Evolutionary conservation across 495 filamentous ascomycete genomes (phyloP), one percentile per base, ranked within the genome.

Genomic region (Penicillium subrubescens): DNA sequence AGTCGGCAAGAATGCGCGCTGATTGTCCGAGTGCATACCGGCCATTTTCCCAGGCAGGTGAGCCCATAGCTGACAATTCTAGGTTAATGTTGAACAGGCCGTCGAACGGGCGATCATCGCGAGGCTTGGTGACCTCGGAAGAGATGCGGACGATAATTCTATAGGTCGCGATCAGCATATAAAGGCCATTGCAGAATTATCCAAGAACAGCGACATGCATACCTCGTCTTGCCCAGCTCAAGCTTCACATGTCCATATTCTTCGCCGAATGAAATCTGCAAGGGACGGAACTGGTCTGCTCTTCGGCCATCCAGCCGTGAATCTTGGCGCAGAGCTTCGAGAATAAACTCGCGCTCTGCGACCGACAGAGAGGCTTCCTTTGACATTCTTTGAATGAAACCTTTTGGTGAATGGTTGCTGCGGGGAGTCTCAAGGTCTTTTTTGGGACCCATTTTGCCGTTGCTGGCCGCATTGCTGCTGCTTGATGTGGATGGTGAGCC

Each of bases 201-300:
- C 34, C 33, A 29, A 50, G 50, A 46, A 59, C 33, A 29, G 25
- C 8, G 51, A 41, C 14, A 15, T 52, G 54, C 70, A 48, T 75
- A 94, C 94, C 90, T 91, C 33, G 95, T 99, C 80, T 93, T 96
- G 57, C 96, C 95, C 62, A 98, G 77, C 65, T 87, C 84, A 5
- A 97, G 92, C 73, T 97, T 92, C 67, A 91, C 91, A 73, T 94
- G 87, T 57, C 95, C 95, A 81, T 95, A 91, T 71, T 97, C 91
- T 44, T 96, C 89, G 17, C 92, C 92, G 76, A 98, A 97, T 8
- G 82, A 84, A 37, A 99, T 82, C 46, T 88, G 85, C 23, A 98
- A 72, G 12, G 86, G 79, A 62, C 95, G 90, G 78, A 90, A 93
- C 56, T 89, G 82, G 67, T 97, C 91, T 57, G 92, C 80, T 41